phyloP scores from a whole-genome alignment of 2,329 filamentous ascomycete genomes.

The Trichophyton verrucosum region DNA sequence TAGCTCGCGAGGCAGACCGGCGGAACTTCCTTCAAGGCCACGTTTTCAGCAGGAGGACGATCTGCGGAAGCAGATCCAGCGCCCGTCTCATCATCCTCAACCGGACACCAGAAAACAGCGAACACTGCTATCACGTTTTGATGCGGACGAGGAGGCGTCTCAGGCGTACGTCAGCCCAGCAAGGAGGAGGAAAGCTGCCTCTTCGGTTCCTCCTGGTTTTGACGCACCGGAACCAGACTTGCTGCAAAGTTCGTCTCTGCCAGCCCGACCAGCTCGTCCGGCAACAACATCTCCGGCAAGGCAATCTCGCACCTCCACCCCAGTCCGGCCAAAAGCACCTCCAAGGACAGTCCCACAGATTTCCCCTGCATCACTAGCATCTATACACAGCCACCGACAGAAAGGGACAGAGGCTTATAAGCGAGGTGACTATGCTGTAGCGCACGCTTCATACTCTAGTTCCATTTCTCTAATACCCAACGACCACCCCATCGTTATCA shows the following conservation, averaged over 20 bases:
- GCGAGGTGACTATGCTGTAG: constrained; percentile 78
- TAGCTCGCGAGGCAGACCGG: neutral
- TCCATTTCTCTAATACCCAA: constrained; percentile 64
- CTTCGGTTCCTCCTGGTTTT: constrained; percentile 31
- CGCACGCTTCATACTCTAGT: constrained; percentile 68
- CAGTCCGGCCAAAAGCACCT: constrained; percentile 35
- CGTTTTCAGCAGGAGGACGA: constrained; percentile 2
- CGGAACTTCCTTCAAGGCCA: neutral
- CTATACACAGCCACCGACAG: constrained; percentile 64
- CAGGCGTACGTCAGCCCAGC: constrained; percentile 82
- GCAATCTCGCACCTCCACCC: constrained; percentile 20
- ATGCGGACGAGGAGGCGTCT: constrained; percentile 64
- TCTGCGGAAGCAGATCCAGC: neutral
- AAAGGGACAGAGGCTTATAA: constrained; percentile 85
- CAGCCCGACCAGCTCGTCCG: constrained; percentile 24
- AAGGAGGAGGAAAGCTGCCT: constrained; percentile 56
- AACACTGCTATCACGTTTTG: constrained; percentile 50
- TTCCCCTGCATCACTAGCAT: constrained; percentile 55
- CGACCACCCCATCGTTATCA: constrained; percentile 68
- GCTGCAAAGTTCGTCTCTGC: constrained; percentile 40
- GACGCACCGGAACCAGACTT: constrained; percentile 47
- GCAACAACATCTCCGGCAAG: constrained; percentile 25
- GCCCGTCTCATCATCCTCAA: neutral
- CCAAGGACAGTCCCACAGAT: constrained; percentile 49
- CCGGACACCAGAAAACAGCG: neutral